Evolutionary conservation across 1,139 yeast genomes (phyloP), one percentile per base, ranked within the genome.

Genomic region (Lodderomyces orthopsilosis): DNA sequence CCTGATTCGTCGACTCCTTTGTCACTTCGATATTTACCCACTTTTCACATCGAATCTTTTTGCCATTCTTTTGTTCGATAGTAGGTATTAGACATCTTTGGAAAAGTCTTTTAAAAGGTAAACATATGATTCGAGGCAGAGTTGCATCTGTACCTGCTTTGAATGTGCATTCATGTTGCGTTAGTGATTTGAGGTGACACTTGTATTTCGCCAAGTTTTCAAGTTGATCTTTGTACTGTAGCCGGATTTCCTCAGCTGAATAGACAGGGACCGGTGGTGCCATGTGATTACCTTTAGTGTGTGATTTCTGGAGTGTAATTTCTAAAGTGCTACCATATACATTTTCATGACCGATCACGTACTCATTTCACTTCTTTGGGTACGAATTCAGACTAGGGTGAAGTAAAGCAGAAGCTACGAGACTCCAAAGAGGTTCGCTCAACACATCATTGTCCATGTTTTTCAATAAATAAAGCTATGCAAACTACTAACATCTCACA

Each of bases 401-500:
- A n/a, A n/a, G n/a, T n/a, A n/a, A n/a, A n/a, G n/a, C n/a, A n/a
- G n/a, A n/a, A n/a, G n/a, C n/a, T n/a, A n/a, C n/a, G n/a, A n/a
- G n/a, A n/a, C n/a, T n/a, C n/a, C n/a, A n/a, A n/a, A n/a, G n/a
- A n/a, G n/a, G n/a, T n/a, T n/a, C n/a, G n/a, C n/a, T n/a, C n/a
- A n/a, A n/a, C n/a, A n/a, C n/a, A n/a, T n/a, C 10, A 24, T 12
- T 12, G 9, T 10, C n/a, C 9, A 8, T 24, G 10, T 24, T 7
- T 12, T 24, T 12, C 9, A 27, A 34, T 34, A 21, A 19, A 37
- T 37, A 37, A 37, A 23, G 3, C 30, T 37, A 17, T 19, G 21
- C 21, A 24, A 22, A 7, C 13, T 13, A 27, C 51, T 54, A 91
- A 63, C 97, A 93, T 57, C 87, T 81, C 34, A 90, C 80, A 59